Base-by-base conservation (phyloP, 345 rosid genomes). In the Salix udensis region DNA sequence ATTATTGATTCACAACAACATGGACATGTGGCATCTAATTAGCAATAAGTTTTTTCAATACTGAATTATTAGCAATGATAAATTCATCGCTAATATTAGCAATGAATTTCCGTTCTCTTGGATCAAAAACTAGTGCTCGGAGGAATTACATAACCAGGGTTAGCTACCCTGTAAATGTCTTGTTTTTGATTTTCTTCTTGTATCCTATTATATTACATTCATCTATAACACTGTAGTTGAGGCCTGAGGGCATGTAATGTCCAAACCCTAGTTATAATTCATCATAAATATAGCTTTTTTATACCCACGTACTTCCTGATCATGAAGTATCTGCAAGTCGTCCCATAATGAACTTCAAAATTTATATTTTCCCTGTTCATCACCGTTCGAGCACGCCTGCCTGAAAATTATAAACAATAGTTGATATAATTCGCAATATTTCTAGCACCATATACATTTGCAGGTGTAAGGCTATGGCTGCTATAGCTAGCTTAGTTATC, bases 371-470 rank as follows among this genome's bases (percentile, higher is more conserved):
- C 74, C 86, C 78, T 26, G 74, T 77, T 55, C 81, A 75, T 68
- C 88, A 75, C 75, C 82, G 82, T 81, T 74, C 79, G 87, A 65
- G 48, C 69, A 36, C 16, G 31, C 61, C 85, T 83, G 0, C 85
- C 91, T 87, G 82, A 71, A 67, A 76, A 46, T 9, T 19, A 36
- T 24, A 46, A 44, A 50, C 19, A 52, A 8, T 0, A 52, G 9
- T 19, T 19, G 23, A 52, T 52, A 18, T 19, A 52, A 44, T 44
- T 44, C 50, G 23, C 23, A 18, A 6, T 52, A 16, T 50, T 50
- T 15, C 5, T 50, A 50, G 55, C 55, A 16, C 55, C 55, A 50
- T 5, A 5, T 5, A 5, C 55, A 16, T 6, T 14, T 50, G 8
- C 55, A 50, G 55, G 16, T 50, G 55, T 1, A 50, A 50, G 55